Evolutionary conservation across 495 filamentous ascomycete genomes (phyloP).

Genomic region (Penicillium coprophilum): DNA sequence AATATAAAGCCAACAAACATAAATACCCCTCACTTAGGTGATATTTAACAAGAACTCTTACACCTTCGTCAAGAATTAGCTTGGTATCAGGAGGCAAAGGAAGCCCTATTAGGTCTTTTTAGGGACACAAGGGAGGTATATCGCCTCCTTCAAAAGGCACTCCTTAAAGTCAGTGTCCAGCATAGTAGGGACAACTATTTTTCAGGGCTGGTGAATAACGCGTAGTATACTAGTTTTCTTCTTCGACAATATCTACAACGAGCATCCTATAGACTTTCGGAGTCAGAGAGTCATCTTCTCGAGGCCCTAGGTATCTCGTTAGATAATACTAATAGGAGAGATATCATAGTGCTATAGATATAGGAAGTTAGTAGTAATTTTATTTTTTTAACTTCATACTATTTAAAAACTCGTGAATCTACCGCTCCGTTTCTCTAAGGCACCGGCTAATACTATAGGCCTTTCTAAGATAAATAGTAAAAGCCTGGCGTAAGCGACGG

Average conservation of each 20-base stretch:
- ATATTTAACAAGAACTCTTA: constrained; percentile 11
- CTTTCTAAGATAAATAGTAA: neutral
- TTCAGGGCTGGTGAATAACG: constrained; percentile 1
- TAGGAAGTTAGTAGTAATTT: neutral
- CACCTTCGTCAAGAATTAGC: constrained; percentile 16
- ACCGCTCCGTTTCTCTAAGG: neutral
- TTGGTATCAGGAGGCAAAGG: constrained; percentile 13
- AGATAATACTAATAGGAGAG: constrained; percentile 8
- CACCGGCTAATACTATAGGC: neutral
- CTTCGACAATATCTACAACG: constrained; percentile 4
- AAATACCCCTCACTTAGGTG: constrained; percentile 4
- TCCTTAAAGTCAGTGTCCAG: neutral
- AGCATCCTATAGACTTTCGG: constrained; percentile 3
- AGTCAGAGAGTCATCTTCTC: constrained; percentile 9
- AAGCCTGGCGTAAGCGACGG: constrained; percentile 2
- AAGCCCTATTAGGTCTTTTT: constrained; percentile 12
- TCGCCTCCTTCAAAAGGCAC: constrained; percentile 12
- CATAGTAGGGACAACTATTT: neutral
- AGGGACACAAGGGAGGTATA: constrained; percentile 12
- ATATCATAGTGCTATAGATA: constrained; percentile 3
- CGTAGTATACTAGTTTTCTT: constrained; percentile 3
- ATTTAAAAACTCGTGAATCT: constrained; percentile 5
- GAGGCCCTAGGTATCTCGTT: constrained; percentile 8
- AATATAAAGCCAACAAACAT: constrained; percentile 6
- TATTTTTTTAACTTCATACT: constrained; percentile 4